Evolutionary conservation across 2,329 filamentous ascomycete genomes (phyloP), one percentile per base, ranked within the genome.

Genomic region (Talaromyces atroroseus): DNA sequence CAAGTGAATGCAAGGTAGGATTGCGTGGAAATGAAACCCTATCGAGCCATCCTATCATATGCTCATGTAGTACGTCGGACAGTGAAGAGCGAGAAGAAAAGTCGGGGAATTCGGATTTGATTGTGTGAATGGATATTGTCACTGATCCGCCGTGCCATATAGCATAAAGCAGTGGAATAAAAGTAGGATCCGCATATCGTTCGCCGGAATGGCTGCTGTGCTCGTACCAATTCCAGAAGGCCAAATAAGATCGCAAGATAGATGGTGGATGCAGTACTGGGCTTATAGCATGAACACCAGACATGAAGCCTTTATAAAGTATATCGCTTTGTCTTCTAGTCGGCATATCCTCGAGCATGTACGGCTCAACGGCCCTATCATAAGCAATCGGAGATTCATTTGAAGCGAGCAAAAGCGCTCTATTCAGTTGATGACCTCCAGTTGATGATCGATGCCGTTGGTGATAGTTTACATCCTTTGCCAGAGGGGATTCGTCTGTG

Each of bases 91-190:
- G 70, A 12, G 68, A 70, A 1, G 64, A 57, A 4, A 67, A 59
- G 53, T 69, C 66, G 1, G 56, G 56, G 45, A 76, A 75, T 45
- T 76, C 74, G 1, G 71, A 66, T 55, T 71, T 70, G 40, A 76
- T 72, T 7, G 69, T 71, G 51, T 71, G 69, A 3, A 72, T 65
- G 0, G 76, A 77, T 3, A 77, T 64, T 1, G 73, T 76, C 8
- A 76, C 72, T 2, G 74, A 75, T 3, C 76, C 76, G n/a, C 74
- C 72, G 59, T 76, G 78, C 75, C 75, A 77, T 32, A 78, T 75
- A 7, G 75, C 74, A 59, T 75, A 74, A 4, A 78, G 63, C 3
- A 77, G 60, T 2, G 76, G 74, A 36, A 77, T 71, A 44, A 77
- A 75, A 1, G 72, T 72, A 1, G 73, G 69, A 47, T 74, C 70